Evolutionary conservation across 1,139 yeast species (phyloP).

Genomic region (Diutina pseudorugosa): DNA sequence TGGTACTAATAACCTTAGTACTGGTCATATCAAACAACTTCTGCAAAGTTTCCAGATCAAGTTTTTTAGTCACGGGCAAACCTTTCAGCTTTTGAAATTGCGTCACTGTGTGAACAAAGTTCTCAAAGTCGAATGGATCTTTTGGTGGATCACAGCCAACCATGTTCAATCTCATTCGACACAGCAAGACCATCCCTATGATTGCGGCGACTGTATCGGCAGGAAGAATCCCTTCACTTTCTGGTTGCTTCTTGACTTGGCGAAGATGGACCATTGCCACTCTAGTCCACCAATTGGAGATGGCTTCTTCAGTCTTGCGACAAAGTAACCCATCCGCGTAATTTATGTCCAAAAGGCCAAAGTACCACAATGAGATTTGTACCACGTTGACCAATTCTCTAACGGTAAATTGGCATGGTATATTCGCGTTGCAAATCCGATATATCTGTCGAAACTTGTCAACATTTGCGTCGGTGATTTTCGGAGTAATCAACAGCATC

Average conservation of each 20-base stretch:
- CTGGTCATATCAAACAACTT: constrained; percentile 50
- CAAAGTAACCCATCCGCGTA: constrained; percentile 82
- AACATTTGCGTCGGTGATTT: constrained; percentile 66
- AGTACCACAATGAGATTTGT: constrained; percentile 70
- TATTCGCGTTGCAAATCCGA: constrained; percentile 31
- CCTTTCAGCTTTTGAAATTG: constrained; percentile 64
- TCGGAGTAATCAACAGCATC: constrained; percentile 46
- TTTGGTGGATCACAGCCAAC: constrained; percentile 74
- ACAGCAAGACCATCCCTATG: constrained; percentile 40
- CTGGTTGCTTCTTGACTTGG: not conserved
- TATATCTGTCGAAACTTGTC: constrained; percentile 77
- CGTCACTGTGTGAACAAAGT: constrained; percentile 46
- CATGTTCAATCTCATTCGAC: constrained; percentile 50
- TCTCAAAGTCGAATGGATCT: constrained; percentile 73
- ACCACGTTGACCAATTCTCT: constrained; percentile 61
- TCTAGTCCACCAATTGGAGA: constrained; percentile 70
- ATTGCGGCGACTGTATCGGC: constrained; percentile 52
- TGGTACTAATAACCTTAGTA: constrained; percentile 22
- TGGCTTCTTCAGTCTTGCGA: constrained; percentile 60
- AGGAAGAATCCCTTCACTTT: constrained; percentile 34
- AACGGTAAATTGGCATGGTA: constrained; percentile 56
- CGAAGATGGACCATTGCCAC: constrained; percentile 52
- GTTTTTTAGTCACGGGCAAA: constrained; percentile 40
- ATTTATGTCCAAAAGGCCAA: constrained; percentile 54
- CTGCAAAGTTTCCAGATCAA: constrained; percentile 54